These are phyloP conservation scores for Ramicandelaber brevisporus DNA, from an alignment of 192 early-diverging fungal genomes.

Conservation along the genomic window DNA sequence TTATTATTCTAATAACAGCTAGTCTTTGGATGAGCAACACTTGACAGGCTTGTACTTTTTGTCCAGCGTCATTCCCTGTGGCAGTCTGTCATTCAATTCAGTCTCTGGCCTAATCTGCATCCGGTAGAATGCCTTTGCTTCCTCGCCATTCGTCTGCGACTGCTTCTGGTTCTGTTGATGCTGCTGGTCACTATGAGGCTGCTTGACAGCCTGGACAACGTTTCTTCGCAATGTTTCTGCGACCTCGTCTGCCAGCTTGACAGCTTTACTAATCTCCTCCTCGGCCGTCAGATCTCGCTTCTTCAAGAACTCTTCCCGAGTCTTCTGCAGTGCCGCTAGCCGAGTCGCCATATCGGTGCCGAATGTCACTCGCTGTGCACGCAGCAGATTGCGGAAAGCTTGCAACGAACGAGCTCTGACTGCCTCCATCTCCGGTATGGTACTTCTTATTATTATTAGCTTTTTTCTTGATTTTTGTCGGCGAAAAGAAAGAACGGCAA, in stretches of 20 bases:
- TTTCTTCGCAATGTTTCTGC: constrained; percentile 13
- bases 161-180: no score
- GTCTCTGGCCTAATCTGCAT: constrained; percentile 12
- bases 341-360: constrained; percentile 5
- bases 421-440: no score
- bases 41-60: neutral
- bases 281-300: constrained; percentile 6
- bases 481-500: no score
- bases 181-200: no score
- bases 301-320: constrained; percentile 11
- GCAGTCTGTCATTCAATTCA: constrained; percentile 12
- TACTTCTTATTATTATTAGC: no score
- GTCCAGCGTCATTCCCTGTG: constrained; percentile 12
- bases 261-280: constrained; percentile 10
- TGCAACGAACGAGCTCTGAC: no score
- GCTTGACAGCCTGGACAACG: constrained; percentile 15
- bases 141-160: constrained; percentile 7
- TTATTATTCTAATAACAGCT: neutral
- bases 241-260: constrained; percentile 13
- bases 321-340: constrained; percentile 9
- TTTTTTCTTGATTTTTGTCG: no score
- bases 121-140: constrained; percentile 9
- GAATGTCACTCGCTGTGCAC: neutral
- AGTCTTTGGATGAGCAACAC: neutral
- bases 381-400: no score